Conservation (phyloP, 306 rosid species). For the Fagus sylvatica region DNA sequence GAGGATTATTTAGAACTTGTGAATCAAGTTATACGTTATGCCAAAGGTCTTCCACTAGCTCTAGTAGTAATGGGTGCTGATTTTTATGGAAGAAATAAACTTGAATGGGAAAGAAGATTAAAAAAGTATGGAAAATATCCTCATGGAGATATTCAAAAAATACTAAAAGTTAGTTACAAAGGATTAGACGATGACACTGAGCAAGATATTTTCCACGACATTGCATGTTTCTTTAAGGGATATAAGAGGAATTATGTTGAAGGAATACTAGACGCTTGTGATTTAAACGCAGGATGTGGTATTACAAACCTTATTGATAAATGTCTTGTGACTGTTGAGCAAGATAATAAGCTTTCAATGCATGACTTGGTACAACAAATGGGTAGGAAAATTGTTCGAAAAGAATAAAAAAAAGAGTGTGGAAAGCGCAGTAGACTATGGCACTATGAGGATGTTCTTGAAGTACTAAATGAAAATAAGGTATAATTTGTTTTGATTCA, state of each 20-base stretch:
- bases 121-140: neutral
- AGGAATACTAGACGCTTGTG: neutral
- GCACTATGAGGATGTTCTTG: constrained; percentile 20
- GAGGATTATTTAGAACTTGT: neutral
- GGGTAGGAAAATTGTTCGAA: constrained; percentile 29
- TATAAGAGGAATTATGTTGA: neutral
- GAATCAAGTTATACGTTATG: neutral
- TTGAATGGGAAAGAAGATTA: constrained; percentile 15
- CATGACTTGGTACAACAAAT: constrained; percentile 31
- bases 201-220: neutral
- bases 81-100: neutral
- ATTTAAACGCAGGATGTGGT: neutral
- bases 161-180: neutral
- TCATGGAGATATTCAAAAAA: neutral
- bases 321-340: neutral
- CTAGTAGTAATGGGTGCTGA: neutral
- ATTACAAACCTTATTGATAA: neutral
- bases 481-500: neutral
- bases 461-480: neutral
- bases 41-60: constrained; percentile 21
- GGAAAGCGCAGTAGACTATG: constrained; percentile 26
- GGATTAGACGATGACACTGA: too few species aligned
- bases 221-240: constrained; percentile 26
- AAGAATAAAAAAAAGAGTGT: neutral
- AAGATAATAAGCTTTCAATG: neutral